Evolutionary conservation across 805 yeast species (phyloP).

Genomic region (Ogataea zsoltii): DNA sequence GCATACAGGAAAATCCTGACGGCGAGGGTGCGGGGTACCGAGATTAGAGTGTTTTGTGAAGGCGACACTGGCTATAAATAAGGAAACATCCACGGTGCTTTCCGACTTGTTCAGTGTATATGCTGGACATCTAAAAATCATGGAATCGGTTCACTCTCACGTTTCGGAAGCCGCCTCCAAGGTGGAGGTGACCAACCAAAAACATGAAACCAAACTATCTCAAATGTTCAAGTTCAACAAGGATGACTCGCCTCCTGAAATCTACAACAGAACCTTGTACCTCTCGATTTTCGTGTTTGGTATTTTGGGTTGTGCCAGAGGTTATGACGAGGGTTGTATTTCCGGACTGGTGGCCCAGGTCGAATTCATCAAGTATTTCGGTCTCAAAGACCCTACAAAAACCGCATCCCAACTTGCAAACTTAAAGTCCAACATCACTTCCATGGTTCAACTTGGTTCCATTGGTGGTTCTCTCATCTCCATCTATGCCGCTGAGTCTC

Average conservation of each 20-base stretch:
- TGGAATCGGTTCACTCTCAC: constrained; percentile 11
- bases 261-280: constrained; percentile 47
- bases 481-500: constrained; percentile 46
- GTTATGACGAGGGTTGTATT: constrained; percentile 56
- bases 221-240: constrained; percentile 7
- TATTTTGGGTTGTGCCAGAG: constrained; percentile 55
- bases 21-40: too few relatives aligned
- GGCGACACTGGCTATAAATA: too few relatives aligned
- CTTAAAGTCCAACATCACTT: constrained; percentile 51
- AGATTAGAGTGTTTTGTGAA: too few relatives aligned
- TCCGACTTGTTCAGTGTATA: too few relatives aligned
- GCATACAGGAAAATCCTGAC: too few relatives aligned
- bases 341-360: constrained; percentile 46
- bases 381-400: constrained; percentile 42
- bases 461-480: constrained; percentile 55
- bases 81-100: too few relatives aligned
- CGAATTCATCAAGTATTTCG: constrained; percentile 44
- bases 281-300: constrained; percentile 43
- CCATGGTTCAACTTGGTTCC: constrained; percentile 56
- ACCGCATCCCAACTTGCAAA: constrained; percentile 41
- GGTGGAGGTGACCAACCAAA: constrained; percentile 7
- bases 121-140: neutral
- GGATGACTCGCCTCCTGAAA: constrained; percentile 33
- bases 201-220: neutral
- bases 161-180: constrained; percentile 15